Conservation (phyloP, 768 basidiomycete species). For the Tulasnella calospora region DNA sequence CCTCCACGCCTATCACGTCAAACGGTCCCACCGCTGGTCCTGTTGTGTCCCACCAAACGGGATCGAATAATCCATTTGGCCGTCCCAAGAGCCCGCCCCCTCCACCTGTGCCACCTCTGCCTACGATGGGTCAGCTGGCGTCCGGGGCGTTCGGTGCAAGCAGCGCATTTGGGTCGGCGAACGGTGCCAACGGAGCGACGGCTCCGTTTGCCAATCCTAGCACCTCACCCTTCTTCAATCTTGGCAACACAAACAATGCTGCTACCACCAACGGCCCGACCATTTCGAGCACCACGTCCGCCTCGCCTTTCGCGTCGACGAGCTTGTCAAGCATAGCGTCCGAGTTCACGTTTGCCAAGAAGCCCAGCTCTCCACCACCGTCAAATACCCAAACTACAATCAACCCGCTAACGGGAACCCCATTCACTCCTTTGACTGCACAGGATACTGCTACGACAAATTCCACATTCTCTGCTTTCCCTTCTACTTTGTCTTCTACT, state of each 20-base stretch:
- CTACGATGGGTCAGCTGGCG: conserved; percentile 76
- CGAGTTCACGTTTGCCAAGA: conserved; percentile 52
- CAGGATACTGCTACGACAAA: conserved; percentile 37
- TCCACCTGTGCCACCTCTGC: conserved; percentile 67
- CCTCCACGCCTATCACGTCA: conserved; percentile 63
- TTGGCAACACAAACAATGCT: conserved; percentile 3
- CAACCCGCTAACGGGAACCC: not conserved
- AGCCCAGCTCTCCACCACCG: conserved; percentile 16
- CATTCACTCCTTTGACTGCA: conserved; percentile 28
- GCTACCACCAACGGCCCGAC: conserved; percentile 6
- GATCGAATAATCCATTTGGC: conserved; percentile 93
- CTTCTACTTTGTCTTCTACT: conserved; percentile 50
- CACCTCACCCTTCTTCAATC: not conserved
- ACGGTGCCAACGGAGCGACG: not conserved
- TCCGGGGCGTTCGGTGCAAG: conserved; percentile 42
- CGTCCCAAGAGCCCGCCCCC: conserved; percentile 52
- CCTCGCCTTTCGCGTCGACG: not conserved
- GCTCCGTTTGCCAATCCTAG: not conserved
- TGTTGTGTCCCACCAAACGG: conserved; percentile 84
- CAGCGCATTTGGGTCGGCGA: conserved; percentile 4
- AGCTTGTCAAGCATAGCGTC: conserved; percentile 65
- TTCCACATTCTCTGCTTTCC: conserved; percentile 43
- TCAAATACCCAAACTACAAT: conserved; percentile 23
- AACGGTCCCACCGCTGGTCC: conserved; percentile 43
- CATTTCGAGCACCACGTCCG: conserved; percentile 18